Evolutionary conservation across 768 basidiomycete species (phyloP).

Genomic region (Pulveroboletus sp.): DNA sequence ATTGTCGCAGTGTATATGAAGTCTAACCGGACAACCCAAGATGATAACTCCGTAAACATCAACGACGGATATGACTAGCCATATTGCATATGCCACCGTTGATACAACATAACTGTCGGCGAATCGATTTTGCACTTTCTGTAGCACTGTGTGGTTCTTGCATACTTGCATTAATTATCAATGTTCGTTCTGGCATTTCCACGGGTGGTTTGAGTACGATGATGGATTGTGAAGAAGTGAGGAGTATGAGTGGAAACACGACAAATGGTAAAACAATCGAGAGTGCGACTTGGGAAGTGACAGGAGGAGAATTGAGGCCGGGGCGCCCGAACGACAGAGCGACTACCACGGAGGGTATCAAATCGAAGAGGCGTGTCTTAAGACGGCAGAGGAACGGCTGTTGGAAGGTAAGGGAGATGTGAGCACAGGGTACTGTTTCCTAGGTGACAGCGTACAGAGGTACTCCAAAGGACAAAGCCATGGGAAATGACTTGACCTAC

Average conservation of each 20-base stretch:
- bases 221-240: conserved; percentile 33
- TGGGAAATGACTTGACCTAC: conserved; percentile 49
- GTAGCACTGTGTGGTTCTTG: no score
- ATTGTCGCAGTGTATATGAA: background rate
- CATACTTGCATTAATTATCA: background rate
- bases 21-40: conserved; percentile 27
- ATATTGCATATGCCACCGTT: conserved; percentile 43
- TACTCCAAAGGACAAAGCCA: conserved; percentile 48
- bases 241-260: conserved; percentile 40
- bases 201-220: background rate
- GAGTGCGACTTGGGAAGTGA: conserved; percentile 47
- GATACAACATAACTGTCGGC: conserved; percentile 40
- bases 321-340: conserved; percentile 41
- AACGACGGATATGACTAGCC: conserved; percentile 45
- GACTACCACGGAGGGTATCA: conserved; percentile 44
- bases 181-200: background rate
- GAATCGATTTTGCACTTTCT: no score
- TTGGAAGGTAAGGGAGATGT: background rate
- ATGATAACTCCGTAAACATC: conserved; percentile 53
- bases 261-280: conserved; percentile 47
- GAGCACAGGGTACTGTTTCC: background rate
- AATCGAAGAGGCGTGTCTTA: conserved; percentile 42
- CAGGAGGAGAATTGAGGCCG: conserved; percentile 46
- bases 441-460: conserved; percentile 26
- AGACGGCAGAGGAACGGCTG: conserved; percentile 39